phyloP scores from a whole-genome alignment of 495 filamentous ascomycete genomes.

The Podospora sp. region DNA sequence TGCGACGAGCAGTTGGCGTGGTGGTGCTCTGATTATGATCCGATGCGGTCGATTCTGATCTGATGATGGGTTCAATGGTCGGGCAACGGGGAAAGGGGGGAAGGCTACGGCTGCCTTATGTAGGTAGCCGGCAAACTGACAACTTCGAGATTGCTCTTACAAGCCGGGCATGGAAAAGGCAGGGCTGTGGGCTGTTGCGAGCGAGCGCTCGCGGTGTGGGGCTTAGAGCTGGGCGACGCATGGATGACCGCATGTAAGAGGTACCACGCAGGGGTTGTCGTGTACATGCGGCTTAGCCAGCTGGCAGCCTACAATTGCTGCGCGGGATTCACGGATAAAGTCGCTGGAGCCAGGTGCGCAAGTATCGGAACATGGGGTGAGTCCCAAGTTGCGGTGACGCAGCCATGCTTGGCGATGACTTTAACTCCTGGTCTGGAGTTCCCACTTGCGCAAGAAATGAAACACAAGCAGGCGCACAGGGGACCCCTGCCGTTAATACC shows the following conservation, averaged over 20 bases:
- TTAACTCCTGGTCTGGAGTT: conserved; percentile 33
- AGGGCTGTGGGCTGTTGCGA: conserved; percentile 37
- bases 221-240: conserved; percentile 28
- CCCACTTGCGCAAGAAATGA: conserved; percentile 34
- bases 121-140: conserved; percentile 37
- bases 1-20: conserved; percentile 7
- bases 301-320: conserved; percentile 14
- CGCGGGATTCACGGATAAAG: conserved; percentile 20
- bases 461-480: conserved; percentile 34
- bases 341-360: conserved; percentile 16
- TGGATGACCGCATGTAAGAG: conserved; percentile 16
- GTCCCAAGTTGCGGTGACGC: conserved; percentile 44
- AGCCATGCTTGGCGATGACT: conserved; percentile 37
- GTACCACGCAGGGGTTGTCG: conserved; percentile 25
- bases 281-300: conserved; percentile 24
- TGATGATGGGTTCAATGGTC: conserved; percentile 33
- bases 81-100: conserved; percentile 28
- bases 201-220: conserved; percentile 26
- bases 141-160: conserved; percentile 39
- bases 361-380: conserved; percentile 25
- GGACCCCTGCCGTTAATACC: conserved; percentile 31
- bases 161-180: conserved; percentile 34
- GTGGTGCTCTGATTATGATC: conserved; percentile 26
- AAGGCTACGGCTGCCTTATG: conserved; percentile 48
- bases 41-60: conserved; percentile 30